These are phyloP conservation scores for Graphium sp. DNA, from an alignment of 2,329 filamentous ascomycete genomes.

Conservation along the genomic window DNA sequence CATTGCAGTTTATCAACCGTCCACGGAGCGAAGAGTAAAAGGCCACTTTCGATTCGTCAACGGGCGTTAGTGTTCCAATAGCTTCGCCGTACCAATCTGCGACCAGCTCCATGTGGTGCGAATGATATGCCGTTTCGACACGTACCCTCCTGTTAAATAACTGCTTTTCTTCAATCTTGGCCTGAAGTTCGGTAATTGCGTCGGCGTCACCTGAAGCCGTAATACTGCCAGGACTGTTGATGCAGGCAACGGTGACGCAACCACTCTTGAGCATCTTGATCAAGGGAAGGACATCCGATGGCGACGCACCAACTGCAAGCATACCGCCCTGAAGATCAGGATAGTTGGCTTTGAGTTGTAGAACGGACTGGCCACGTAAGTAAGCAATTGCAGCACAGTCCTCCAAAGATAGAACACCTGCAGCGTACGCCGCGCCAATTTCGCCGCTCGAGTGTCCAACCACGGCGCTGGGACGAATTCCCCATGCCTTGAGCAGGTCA, in stretches of 20 bases:
- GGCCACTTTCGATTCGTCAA: slow-evolving; percentile 9
- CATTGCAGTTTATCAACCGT: slow-evolving; percentile 7
- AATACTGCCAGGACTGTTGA: slow-evolving; percentile 17
- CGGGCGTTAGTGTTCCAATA: slow-evolving; percentile 6
- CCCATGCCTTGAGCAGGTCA: slow-evolving; percentile 23
- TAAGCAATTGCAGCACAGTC: slow-evolving; percentile 15
- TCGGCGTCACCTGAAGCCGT: slow-evolving; percentile 16
- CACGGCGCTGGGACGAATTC: slow-evolving; percentile 19
- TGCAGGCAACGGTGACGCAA: slow-evolving; percentile 15
- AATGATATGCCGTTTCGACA: slow-evolving; percentile 11
- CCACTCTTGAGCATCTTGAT: slow-evolving; percentile 3
- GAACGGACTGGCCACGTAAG: slow-evolving; percentile 11
- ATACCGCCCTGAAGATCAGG: slow-evolving; percentile 10
- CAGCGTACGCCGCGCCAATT: slow-evolving; percentile 27
- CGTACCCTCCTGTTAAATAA: slow-evolving; percentile 9
- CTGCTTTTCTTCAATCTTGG: slow-evolving; percentile 2
- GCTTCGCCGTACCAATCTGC: slow-evolving; percentile 9
- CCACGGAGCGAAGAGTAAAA: slow-evolving; percentile 2
- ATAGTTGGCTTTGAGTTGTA: background rate
- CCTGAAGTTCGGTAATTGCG: slow-evolving; percentile 8
- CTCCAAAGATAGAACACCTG: slow-evolving; percentile 9
- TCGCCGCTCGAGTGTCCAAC: slow-evolving; percentile 30
- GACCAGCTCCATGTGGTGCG: slow-evolving; percentile 14
- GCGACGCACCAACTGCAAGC: slow-evolving; percentile 10
- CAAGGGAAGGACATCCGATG: slow-evolving; percentile 1